phyloP scores from a whole-genome alignment of 768 basidiomycete genomes.

The Lyophyllum decastes region DNA sequence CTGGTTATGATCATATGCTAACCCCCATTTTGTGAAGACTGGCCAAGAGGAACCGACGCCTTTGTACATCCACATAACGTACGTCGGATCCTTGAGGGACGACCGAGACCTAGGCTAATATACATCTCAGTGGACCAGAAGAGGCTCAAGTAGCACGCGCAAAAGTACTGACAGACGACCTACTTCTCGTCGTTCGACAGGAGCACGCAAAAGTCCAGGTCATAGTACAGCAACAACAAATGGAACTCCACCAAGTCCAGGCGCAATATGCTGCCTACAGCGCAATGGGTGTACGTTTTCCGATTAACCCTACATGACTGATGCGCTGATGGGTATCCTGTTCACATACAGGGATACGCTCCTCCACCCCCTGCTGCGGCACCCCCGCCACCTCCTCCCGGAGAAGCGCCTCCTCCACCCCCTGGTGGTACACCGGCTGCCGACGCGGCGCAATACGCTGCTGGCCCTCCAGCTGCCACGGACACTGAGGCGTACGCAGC shows the following conservation, averaged over 20 bases:
- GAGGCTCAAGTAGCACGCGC: constrained; percentile 79
- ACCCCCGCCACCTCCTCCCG: constrained; percentile 56
- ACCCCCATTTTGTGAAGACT: constrained; percentile 4
- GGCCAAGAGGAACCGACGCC: constrained; percentile 71
- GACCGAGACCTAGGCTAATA: neutral
- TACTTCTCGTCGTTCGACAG: constrained; percentile 80
- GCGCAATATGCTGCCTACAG: constrained; percentile 77
- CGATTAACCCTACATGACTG: neutral
- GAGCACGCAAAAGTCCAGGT: constrained; percentile 79
- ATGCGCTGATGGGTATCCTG: neutral
- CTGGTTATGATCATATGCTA: neutral
- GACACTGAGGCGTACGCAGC: constrained; percentile 58
- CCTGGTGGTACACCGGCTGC: constrained; percentile 49
- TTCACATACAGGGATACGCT: constrained; percentile 37
- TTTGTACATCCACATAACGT: constrained; percentile 93
- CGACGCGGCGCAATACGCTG: constrained; percentile 39
- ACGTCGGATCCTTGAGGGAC: constrained; percentile 38
- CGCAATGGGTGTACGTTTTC: constrained; percentile 52
- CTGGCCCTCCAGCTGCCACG: constrained; percentile 39
- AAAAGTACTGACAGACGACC: constrained; percentile 78
- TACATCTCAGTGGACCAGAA: constrained; percentile 43
- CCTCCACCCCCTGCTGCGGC: constrained; percentile 54
- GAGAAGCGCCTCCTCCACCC: constrained; percentile 45
- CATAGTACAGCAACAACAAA: constrained; percentile 69
- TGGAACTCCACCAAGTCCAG: constrained; percentile 86